phyloP scores from a whole-genome alignment of 768 basidiomycete species.

The Fomitopsis pulvina region DNA sequence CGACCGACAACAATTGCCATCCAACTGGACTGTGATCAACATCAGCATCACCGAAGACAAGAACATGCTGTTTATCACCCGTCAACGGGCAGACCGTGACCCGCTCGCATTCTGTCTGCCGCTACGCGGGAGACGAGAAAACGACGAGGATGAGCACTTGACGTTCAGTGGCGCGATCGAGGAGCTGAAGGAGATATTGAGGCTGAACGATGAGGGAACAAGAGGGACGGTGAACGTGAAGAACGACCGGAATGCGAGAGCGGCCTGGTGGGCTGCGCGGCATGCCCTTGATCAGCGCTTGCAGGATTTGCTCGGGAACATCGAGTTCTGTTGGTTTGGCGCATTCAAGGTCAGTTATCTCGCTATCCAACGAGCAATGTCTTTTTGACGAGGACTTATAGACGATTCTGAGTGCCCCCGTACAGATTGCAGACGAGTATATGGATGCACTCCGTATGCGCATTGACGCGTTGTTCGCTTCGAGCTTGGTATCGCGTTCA shows the following conservation, averaged over 20 bases:
- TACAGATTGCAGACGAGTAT: conserved; percentile 34
- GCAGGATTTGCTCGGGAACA: conserved; percentile 66
- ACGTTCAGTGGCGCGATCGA: conserved; percentile 65
- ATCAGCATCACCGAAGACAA: conserved; percentile 81
- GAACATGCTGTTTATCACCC: conserved; percentile 75
- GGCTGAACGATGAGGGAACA: conserved; percentile 70
- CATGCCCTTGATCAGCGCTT: conserved; percentile 70
- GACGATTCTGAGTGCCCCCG: conserved; percentile 57
- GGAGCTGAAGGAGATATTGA: conserved; percentile 77
- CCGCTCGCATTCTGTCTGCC: conserved; percentile 89
- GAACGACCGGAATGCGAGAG: conserved; percentile 56
- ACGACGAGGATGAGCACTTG: conserved; percentile 64
- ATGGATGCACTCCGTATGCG: conserved; percentile 55
- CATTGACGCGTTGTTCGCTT: conserved; percentile 72
- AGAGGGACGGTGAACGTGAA: conserved; percentile 64
- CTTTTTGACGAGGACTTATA: conserved; percentile 21
- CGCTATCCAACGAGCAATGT: background rate
- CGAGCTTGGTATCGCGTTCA: conserved; percentile 34
- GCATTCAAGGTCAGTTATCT: conserved; percentile 92
- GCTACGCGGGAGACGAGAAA: conserved; percentile 73
- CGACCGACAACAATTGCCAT: conserved; percentile 46
- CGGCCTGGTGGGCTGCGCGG: conserved; percentile 85
- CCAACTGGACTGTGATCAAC: conserved; percentile 78
- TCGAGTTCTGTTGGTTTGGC: conserved; percentile 96
- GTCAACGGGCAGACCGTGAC: conserved; percentile 53